These are phyloP conservation scores for Sporothrix pseudoabietina DNA, from an alignment of 2,329 filamentous ascomycete species.

Conservation along the genomic window DNA sequence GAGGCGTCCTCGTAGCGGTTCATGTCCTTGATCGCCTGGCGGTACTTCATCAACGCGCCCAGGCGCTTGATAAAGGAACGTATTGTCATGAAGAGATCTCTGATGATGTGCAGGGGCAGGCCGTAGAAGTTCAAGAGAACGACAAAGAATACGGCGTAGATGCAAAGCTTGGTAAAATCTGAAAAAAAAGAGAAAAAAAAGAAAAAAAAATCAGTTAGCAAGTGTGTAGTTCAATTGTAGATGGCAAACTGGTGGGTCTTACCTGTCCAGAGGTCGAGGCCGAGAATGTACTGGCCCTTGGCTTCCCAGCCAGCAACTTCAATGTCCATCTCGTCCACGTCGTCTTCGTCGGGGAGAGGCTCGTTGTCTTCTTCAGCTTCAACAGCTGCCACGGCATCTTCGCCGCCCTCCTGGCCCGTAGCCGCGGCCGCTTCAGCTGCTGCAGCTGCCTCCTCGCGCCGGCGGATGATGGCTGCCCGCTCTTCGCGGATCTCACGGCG, in stretches of 20 bases:
- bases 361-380: constrained; percentile 51
- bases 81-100: constrained; percentile 91
- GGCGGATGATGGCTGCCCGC: constrained; percentile 54
- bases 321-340: constrained; percentile 87
- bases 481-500: constrained; percentile 67
- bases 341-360: constrained; percentile 61
- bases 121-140: constrained; percentile 94
- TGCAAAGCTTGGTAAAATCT: constrained; percentile 88
- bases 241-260: constrained; percentile 34
- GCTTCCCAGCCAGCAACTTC: constrained; percentile 96
- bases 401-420: constrained; percentile 50
- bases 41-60: constrained; percentile 84
- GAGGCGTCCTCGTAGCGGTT: constrained; percentile 92
- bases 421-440: constrained; percentile 39
- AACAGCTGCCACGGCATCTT: constrained; percentile 51
- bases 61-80: constrained; percentile 88
- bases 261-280: constrained; percentile 81
- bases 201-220: neutral
- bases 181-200: no score
- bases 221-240: constrained; percentile 23
- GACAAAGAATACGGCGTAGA: constrained; percentile 90
- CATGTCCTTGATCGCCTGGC: constrained; percentile 91
- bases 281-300: constrained; percentile 90
- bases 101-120: constrained; percentile 92
- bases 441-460: constrained; percentile 46